Evolutionary conservation across 768 basidiomycete genomes (phyloP).

Genomic region (Serendipita sp.): DNA sequence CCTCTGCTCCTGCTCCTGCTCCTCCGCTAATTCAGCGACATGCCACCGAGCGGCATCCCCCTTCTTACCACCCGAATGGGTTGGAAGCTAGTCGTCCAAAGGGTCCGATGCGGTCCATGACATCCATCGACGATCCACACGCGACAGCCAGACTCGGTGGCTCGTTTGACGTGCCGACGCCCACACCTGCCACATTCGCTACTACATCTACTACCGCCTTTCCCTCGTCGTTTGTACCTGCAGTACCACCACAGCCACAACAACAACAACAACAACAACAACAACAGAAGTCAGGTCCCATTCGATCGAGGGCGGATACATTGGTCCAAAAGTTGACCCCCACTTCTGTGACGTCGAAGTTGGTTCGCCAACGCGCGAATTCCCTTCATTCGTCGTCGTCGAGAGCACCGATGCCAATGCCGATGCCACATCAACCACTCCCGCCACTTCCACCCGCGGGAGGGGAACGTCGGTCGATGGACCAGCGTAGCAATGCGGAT

Average conservation of each 20-base stretch:
- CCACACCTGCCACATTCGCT: neutral
- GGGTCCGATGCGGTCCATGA: too few relatives aligned
- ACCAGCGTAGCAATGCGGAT: slow-evolving; percentile 12
- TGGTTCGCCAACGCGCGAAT: neutral
- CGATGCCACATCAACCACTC: neutral
- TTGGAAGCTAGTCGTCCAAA: too few relatives aligned
- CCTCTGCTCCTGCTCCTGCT: too few relatives aligned
- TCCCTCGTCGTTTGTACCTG: neutral
- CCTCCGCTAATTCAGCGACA: too few relatives aligned
- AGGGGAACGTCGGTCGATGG: slow-evolving; percentile 16
- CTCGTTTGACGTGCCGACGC: neutral
- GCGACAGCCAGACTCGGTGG: too few relatives aligned
- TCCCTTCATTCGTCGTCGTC: neutral
- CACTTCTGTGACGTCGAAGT: neutral
- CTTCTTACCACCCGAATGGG: too few relatives aligned
- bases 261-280: neutral
- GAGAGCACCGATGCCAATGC: neutral
- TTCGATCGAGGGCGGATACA: neutral
- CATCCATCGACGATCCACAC: too few relatives aligned
- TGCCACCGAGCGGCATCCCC: too few relatives aligned
- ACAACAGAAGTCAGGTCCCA: neutral
- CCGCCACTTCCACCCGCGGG: slow-evolving; percentile 2
- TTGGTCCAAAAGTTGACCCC: neutral
- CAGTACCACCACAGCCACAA: neutral
- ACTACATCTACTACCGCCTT: neutral